Conservation (phyloP, 1,284 basidiomycete genomes). For the Phellopilus nigrolimitatus region DNA sequence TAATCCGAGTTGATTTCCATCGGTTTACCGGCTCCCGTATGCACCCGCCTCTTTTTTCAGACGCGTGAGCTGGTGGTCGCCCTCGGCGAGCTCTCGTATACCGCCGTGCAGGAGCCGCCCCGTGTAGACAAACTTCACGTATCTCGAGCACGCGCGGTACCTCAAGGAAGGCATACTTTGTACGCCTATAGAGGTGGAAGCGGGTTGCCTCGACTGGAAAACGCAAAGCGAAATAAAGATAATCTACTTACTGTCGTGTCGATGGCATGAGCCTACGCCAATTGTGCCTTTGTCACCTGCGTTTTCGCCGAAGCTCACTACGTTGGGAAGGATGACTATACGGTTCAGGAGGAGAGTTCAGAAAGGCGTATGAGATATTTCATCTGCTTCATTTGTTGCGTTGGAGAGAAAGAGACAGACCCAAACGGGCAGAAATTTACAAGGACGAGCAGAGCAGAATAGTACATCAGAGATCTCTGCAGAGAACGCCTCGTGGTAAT, state of each 20-base stretch:
- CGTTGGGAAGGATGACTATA: slow-evolving; percentile 49
- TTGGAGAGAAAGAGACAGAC: slow-evolving; percentile 32
- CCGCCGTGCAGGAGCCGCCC: slow-evolving; percentile 43
- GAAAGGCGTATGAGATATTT: slow-evolving; percentile 41
- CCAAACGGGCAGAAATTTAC: slow-evolving; percentile 37
- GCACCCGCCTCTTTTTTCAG: slow-evolving; percentile 66
- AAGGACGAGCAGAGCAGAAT: slow-evolving; percentile 25
- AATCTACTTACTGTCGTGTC: slow-evolving; percentile 51
- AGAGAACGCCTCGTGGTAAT: slow-evolving; percentile 4
- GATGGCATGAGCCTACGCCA: slow-evolving; percentile 39
- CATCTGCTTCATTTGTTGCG: slow-evolving; percentile 46
- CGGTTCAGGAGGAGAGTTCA: slow-evolving; percentile 36
- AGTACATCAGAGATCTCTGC: slow-evolving; percentile 24
- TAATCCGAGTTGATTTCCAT: slow-evolving; percentile 31
- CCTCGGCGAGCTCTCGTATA: slow-evolving; percentile 77
- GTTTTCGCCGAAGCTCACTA: slow-evolving; percentile 35
- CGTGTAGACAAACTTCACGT: slow-evolving; percentile 55
- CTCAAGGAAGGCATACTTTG: slow-evolving; percentile 74
- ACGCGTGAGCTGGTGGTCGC: slow-evolving; percentile 62
- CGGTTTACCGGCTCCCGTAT: slow-evolving; percentile 73
- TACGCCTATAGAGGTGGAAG: slow-evolving; percentile 78
- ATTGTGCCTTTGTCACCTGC: slow-evolving; percentile 22
- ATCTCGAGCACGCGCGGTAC: slow-evolving; percentile 76
- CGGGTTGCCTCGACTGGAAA: slow-evolving; percentile 64
- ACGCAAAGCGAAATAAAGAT: slow-evolving; percentile 5